These are phyloP conservation scores for Pythium aphanidermatum DNA, from an alignment of 352 stramenopile genomes.

Conservation along the genomic window DNA sequence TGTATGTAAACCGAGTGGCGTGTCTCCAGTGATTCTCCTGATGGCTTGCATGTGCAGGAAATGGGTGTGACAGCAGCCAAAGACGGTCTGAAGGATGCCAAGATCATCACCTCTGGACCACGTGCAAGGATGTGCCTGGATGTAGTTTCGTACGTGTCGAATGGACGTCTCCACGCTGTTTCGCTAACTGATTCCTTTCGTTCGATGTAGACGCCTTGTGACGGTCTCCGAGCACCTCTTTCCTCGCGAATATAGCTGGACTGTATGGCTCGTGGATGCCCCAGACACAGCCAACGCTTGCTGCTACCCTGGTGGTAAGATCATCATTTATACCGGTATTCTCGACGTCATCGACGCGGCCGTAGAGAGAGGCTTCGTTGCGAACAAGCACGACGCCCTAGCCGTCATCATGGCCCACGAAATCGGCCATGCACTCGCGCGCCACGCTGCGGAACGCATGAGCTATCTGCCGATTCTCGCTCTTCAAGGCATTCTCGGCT, in stretches of 20 bases:
- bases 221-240: conserved; percentile 62
- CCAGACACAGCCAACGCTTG: conserved; percentile 45
- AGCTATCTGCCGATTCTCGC: conserved; percentile 51
- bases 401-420: conserved; percentile 63
- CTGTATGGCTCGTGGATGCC: conserved; percentile 49
- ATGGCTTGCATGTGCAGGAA: too few relatives aligned
- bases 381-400: conserved; percentile 55
- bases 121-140: conserved; percentile 51
- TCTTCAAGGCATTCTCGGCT: conserved; percentile 34
- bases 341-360: conserved; percentile 58
- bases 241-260: conserved; percentile 56
- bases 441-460: conserved; percentile 56
- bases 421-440: conserved; percentile 54
- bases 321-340: conserved; percentile 65
- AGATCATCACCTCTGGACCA: conserved; percentile 38
- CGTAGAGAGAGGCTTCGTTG: conserved; percentile 46
- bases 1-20: conserved; percentile 25
- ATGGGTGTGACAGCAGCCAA: conserved; percentile 41
- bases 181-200: not conserved
- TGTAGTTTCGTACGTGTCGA: conserved; percentile 54
- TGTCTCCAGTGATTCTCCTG: too few relatives aligned
- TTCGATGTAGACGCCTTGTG: conserved; percentile 34
- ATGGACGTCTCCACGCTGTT: too few relatives aligned
- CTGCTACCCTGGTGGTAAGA: conserved; percentile 59
- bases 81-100: conserved; percentile 31